Percentiles rank a stretch among this genome's conserved stretches.
phyloP scores from a whole-genome alignment of 1,139 yeast genomes.

The Trichomonascaceae sp. region DNA sequence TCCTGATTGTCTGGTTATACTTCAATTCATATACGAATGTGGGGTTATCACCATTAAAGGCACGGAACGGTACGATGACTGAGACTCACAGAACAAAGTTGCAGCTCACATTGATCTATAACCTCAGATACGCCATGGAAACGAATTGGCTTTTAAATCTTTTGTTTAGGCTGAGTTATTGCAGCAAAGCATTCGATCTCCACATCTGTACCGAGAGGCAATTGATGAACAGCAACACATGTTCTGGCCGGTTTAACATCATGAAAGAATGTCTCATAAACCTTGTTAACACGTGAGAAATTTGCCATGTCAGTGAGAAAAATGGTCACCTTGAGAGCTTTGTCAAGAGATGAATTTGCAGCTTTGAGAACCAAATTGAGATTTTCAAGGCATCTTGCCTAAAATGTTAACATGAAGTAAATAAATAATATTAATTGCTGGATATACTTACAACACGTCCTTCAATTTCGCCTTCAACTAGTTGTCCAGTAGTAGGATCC shows the following conservation, averaged over 20 bases:
- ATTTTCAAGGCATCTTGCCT: conserved; percentile 24
- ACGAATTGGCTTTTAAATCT: neutral
- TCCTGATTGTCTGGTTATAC: too few relatives aligned
- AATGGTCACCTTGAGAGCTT: conserved; percentile 47
- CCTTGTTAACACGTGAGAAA: conserved; percentile 41
- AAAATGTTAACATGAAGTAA: neutral
- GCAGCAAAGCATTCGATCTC: conserved; percentile 36
- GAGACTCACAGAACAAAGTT: too few relatives aligned
- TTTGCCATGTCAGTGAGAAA: conserved; percentile 45
- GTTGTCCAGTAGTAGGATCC: conserved; percentile 33
- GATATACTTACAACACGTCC: conserved; percentile 19
- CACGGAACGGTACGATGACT: too few relatives aligned
- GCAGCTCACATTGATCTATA: too few relatives aligned
- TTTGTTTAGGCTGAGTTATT: conserved; percentile 6
- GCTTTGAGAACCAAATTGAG: conserved; percentile 41
- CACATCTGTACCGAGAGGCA: conserved; percentile 25
- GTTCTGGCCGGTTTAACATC: conserved; percentile 49
- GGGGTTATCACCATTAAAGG: too few relatives aligned
- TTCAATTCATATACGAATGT: too few relatives aligned
- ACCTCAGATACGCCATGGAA: too few relatives aligned
- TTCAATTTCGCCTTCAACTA: conserved; percentile 26
- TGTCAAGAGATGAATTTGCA: conserved; percentile 45
- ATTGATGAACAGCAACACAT: conserved; percentile 40
- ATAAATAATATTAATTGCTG: neutral
- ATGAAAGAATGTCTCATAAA: conserved; percentile 42